Evolutionary conservation across 78 protist species (phyloP).

Genomic region (Dictyostelium firmibasis): DNA sequence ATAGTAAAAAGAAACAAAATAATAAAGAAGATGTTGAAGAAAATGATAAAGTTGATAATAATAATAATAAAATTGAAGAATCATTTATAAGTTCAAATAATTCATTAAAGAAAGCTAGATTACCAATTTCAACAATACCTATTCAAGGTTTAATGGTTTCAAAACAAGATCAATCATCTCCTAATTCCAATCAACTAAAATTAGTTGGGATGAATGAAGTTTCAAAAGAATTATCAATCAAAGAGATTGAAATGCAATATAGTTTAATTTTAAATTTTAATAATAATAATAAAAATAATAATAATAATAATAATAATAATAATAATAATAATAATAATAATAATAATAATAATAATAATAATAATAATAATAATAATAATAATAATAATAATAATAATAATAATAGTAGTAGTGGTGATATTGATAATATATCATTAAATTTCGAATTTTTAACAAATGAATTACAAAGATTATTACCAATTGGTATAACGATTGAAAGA

Average conservation of each 20-base stretch:
- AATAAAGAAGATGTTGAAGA: neutral
- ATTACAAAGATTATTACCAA: constrained; percentile 13
- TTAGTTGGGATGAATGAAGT: constrained; percentile 43
- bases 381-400: neutral
- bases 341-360: neutral
- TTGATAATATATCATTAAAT: neutral
- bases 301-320: no score
- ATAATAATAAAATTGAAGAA: neutral
- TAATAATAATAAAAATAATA: no score
- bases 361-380: neutral
- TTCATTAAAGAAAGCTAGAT: constrained; percentile 12
- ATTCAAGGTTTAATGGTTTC: constrained; percentile 55
- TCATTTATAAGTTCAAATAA: neutral
- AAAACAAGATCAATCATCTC: constrained; percentile 3
- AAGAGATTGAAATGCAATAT: constrained; percentile 38
- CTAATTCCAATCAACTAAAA: neutral
- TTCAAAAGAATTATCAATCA: constrained; percentile 28
- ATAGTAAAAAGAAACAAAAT: neutral
- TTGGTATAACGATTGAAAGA: neutral
- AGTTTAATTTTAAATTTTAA: neutral
- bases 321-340: no score
- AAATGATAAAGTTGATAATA: neutral
- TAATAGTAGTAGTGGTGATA: neutral
- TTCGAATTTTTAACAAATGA: neutral
- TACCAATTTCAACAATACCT: constrained; percentile 48